phyloP scores from a whole-genome alignment of 148 eudicot species.

The Cornus florida region DNA sequence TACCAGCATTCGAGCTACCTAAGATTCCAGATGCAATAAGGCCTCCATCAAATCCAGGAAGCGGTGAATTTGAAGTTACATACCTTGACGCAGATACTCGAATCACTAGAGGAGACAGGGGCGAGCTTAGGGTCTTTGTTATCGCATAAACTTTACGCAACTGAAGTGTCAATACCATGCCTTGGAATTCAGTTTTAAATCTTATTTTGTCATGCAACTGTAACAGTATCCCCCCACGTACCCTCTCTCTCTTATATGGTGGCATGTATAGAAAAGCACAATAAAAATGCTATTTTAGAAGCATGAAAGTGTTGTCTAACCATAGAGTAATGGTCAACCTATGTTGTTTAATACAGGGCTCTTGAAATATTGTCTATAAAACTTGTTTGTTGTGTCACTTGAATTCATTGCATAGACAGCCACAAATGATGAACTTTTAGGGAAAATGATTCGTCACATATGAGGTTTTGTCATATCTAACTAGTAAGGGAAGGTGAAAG shows the following conservation, averaged over 20 bases:
- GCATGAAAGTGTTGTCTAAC: not conserved
- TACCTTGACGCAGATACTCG: constrained; percentile 77
- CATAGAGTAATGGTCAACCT: not conserved
- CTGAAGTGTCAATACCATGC: not conserved
- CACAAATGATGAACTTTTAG: too few relatives aligned
- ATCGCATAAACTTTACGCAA: constrained; percentile 38
- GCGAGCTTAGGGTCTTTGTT: constrained; percentile 91
- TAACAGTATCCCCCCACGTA: too few relatives aligned
- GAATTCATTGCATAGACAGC: too few relatives aligned
- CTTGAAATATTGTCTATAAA: too few relatives aligned
- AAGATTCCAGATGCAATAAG: constrained; percentile 66
- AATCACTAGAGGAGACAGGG: constrained; percentile 85
- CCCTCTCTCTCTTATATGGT: not conserved
- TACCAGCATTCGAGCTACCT: constrained; percentile 85
- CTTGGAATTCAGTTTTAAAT: not conserved
- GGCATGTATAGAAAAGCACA: not conserved
- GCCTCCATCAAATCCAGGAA: constrained; percentile 74
- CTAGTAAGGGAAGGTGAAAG: too few relatives aligned
- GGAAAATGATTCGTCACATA: too few relatives aligned
- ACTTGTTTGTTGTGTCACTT: too few relatives aligned
- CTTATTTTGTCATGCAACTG: not conserved
- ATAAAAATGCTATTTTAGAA: not conserved
- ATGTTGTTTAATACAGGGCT: too few relatives aligned
- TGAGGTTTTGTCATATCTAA: too few relatives aligned
- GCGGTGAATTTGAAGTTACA: constrained; percentile 91